Base-by-base conservation (phyloP, 2,329 filamentous ascomycete genomes). In the Pleurostoma richardsiae region DNA sequence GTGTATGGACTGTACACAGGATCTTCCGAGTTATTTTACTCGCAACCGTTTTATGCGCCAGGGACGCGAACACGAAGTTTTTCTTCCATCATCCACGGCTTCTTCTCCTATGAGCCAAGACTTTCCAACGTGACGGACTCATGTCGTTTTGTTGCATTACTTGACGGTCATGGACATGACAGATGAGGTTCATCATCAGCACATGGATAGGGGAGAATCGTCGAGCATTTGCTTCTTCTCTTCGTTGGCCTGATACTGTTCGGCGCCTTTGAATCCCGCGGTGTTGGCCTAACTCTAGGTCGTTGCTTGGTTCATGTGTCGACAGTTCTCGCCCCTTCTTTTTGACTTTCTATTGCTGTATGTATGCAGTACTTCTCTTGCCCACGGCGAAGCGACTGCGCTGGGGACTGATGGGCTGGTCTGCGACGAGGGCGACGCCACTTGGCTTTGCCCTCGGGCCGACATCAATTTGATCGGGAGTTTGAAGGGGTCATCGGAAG, bases 151-250 rank as follows among this genome's bases (percentile, higher is more conserved):
- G 36, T 39, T 5, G 6, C 43, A 30, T 40, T 38, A 33, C 46
- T 45, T 48, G 43, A 48, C 40, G 43, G 30, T 38, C 39, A 8
- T 45, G 6, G 31, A 11, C 39, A 38, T 11, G 38, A 45, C 43
- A 44, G 19, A 19, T 19, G 19, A 19, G 46, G 45, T 41, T 44
- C 27, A 48, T 39, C 42, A n/a, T n/a, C 33, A 36, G 8, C 33
- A n/a, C 33, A n/a, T 36, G 8, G 33, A 36, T n/a, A 36, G 8
- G n/a, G 8, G 33, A 36, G n/a, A 36, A 36, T n/a, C n/a, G 8
- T 36, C 8, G 33, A 36, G 33, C 33, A 36, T 36, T 36, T 36
- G 33, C 33, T 8, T 36, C 33, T 36, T 36, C 33, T 36, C 33
- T 36, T 36, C 33, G 33, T 36, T 36, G 33, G 33, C n/a, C n/a